phyloP scores from a whole-genome alignment of 2,329 filamentous ascomycete genomes.

The Monosporascus ibericus region DNA sequence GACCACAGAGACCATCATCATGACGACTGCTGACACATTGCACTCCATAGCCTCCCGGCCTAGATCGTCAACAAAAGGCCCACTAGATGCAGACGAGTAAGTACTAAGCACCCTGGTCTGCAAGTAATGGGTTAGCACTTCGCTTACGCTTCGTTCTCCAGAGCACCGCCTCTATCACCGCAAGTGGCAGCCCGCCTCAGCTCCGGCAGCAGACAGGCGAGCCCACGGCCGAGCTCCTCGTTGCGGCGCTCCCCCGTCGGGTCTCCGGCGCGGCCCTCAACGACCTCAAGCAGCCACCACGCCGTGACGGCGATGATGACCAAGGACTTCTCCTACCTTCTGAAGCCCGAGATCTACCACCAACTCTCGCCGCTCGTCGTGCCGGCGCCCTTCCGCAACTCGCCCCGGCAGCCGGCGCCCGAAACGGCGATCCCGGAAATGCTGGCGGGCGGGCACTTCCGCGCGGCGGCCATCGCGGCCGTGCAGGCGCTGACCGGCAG shows the following conservation, averaged over 20 bases:
- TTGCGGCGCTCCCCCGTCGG: slow-evolving; percentile 14
- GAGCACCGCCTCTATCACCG: slow-evolving; percentile 14
- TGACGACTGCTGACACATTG: slow-evolving; percentile 20
- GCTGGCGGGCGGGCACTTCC: slow-evolving; percentile 68
- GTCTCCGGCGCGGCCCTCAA: slow-evolving; percentile 5
- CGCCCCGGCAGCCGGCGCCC: slow-evolving; percentile 56
- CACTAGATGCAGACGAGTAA: slow-evolving; percentile 71
- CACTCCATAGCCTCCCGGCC: slow-evolving; percentile 48
- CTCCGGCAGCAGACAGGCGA: slow-evolving; percentile 15
- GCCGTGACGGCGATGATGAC: slow-evolving; percentile 32
- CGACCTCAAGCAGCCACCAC: slow-evolving; percentile 6
- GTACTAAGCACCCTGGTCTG: slow-evolving; percentile 19
- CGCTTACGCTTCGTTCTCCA: slow-evolving; percentile 17
- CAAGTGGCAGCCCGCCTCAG: slow-evolving; percentile 21
- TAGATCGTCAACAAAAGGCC: slow-evolving; percentile 68
- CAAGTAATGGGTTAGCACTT: slow-evolving; percentile 4
- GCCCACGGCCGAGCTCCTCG: slow-evolving; percentile 16
- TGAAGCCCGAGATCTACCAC: slow-evolving; percentile 78
- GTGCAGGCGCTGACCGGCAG: slow-evolving; percentile 52
- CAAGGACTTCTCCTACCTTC: slow-evolving; percentile 75
- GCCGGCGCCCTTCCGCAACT: slow-evolving; percentile 61
- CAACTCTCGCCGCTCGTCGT: slow-evolving; percentile 60
- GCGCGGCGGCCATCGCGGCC: slow-evolving; percentile 66
- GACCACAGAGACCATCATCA: slow-evolving; percentile 1
- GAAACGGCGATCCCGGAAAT: slow-evolving; percentile 63